Evolutionary conservation across 129 eudicot genomes (phyloP).

Genomic region (Flaveria trinervia): DNA sequence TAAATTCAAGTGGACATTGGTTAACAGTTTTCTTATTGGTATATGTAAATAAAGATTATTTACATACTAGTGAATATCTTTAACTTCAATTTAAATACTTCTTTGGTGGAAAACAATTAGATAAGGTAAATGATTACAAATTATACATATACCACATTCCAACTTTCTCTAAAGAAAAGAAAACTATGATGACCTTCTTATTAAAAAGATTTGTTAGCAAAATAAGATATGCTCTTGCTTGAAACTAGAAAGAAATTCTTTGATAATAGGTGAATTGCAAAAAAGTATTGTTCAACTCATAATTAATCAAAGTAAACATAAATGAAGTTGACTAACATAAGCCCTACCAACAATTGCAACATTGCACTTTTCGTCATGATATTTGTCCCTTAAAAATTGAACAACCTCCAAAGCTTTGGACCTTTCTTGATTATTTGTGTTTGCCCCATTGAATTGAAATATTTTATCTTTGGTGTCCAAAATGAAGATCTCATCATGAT

Average conservation of each 20-base stretch:
- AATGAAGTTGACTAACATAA: conserved; percentile 26
- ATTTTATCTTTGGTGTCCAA: conserved; percentile 81
- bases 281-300: neutral
- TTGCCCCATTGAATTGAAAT: conserved; percentile 78
- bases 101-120: neutral
- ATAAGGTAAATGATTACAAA: neutral
- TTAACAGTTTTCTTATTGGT: neutral
- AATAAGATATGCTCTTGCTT: conserved; percentile 1
- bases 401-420: conserved; percentile 78
- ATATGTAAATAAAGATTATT: too few species aligned
- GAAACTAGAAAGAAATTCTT: neutral
- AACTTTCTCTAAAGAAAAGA: neutral
- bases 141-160: neutral
- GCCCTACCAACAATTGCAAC: conserved; percentile 88
- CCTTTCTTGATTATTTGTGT: conserved; percentile 77
- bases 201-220: neutral
- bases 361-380: conserved; percentile 78
- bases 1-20: neutral
- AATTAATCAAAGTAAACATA: neutral
- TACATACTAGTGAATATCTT: neutral
- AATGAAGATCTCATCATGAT: conserved; percentile 89
- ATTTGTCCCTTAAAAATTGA: conserved; percentile 73
- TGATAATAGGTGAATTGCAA: neutral
- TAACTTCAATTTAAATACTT: neutral
- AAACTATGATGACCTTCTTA: neutral